Percentiles rank a stretch among this genome's conserved stretches.
Evolutionary conservation across 345 rosid species (phyloP).

Genomic region (Atalantia buxifolia): DNA sequence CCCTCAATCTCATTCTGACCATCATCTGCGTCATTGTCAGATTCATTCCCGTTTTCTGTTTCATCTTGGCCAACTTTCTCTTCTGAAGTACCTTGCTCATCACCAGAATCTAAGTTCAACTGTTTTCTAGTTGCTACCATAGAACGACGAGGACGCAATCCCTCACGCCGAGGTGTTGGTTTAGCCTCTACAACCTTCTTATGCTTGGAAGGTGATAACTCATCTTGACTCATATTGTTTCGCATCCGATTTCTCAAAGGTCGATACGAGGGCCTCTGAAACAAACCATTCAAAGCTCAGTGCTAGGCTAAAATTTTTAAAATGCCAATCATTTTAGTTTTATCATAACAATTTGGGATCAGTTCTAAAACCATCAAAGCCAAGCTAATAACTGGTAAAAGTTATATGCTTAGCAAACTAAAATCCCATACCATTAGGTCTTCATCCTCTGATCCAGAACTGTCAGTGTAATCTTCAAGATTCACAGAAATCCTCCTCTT

Average conservation of each 20-base stretch:
- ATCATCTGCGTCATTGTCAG: conserved; percentile 61
- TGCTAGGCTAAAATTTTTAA: conserved; percentile 8
- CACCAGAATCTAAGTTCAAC: conserved; percentile 56
- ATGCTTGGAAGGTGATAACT: conserved; percentile 52
- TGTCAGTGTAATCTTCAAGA: conserved; percentile 78
- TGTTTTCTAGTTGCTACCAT: conserved; percentile 46
- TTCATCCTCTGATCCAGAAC: conserved; percentile 95
- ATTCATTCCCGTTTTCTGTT: conserved; percentile 77
- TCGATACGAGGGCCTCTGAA: conserved; percentile 66
- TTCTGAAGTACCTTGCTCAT: conserved; percentile 68
- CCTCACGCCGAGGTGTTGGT: conserved; percentile 94
- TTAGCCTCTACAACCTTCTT: conserved; percentile 49
- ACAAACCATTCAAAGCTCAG: conserved; percentile 8
- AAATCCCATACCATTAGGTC: conserved; percentile 75
- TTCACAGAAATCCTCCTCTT: conserved; percentile 81
- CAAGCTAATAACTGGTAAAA: background rate
- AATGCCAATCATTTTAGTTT: background rate
- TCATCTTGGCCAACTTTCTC: conserved; percentile 78
- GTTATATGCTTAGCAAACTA: conserved; percentile 5
- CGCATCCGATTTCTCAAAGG: conserved; percentile 49
- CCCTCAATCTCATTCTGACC: conserved; percentile 55
- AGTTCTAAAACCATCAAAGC: background rate
- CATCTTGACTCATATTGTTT: conserved; percentile 58
- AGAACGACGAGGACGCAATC: conserved; percentile 91
- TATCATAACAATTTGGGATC: background rate